These are phyloP conservation scores for Phaeosphaeriaceae sp. DNA, from an alignment of 2,329 filamentous ascomycete genomes.

Conservation along the genomic window DNA sequence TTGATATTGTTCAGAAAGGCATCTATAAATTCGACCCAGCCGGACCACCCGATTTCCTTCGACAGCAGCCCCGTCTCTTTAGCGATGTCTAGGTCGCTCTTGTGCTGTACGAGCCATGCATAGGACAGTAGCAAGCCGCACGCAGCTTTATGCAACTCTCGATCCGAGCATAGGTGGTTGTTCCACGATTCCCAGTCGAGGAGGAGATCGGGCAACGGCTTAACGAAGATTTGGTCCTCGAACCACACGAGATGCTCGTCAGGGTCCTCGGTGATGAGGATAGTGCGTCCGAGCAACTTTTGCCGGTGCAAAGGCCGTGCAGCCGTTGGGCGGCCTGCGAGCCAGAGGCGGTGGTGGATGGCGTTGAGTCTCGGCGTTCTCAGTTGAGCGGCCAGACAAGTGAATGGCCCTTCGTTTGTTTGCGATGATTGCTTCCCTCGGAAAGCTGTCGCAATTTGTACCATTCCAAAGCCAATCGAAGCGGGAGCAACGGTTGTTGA, in stretches of 20 bases:
- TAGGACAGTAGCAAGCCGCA: constrained; percentile 25
- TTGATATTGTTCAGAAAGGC: constrained; percentile 14
- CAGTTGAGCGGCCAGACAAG: constrained; percentile 1
- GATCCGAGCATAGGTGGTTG: constrained; percentile 11
- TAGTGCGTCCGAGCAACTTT: constrained; percentile 30
- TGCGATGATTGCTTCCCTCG: too few relatives aligned
- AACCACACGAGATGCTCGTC: constrained; percentile 41
- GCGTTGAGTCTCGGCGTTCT: constrained; percentile 14
- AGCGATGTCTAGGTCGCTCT: constrained; percentile 21
- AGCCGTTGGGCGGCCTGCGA: constrained; percentile 12
- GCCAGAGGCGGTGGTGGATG: constrained; percentile 16
- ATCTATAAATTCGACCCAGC: constrained; percentile 17
- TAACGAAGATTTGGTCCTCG: constrained; percentile 16
- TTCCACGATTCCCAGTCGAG: constrained; percentile 17
- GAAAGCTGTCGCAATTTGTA: too few relatives aligned
- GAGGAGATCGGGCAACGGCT: constrained; percentile 17
- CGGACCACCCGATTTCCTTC: constrained; percentile 13
- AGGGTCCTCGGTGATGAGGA: constrained; percentile 44
- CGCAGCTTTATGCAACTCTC: constrained; percentile 13
- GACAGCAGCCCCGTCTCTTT: constrained; percentile 13
- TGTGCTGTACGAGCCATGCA: constrained; percentile 19
- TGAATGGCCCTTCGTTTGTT: too few relatives aligned
- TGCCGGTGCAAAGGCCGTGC: constrained; percentile 36
- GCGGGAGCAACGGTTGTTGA: too few relatives aligned
- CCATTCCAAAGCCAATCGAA: too few relatives aligned